Conservation (phyloP, 2,329 filamentous ascomycete species). For the Aspergillus uvarum region DNA sequence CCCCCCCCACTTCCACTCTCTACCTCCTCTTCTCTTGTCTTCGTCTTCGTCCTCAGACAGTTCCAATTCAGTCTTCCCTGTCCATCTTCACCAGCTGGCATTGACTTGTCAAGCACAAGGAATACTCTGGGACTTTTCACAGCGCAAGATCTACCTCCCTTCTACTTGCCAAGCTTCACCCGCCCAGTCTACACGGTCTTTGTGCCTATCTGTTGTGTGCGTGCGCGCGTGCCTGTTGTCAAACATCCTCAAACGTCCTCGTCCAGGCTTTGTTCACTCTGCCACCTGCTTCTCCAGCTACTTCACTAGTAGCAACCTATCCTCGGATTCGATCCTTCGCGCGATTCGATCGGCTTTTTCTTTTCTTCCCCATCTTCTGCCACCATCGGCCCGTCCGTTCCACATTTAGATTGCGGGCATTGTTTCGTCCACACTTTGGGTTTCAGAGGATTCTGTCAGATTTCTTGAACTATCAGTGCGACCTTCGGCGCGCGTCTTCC, state of each 20-base stretch:
- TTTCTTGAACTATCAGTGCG: slow-evolving; percentile 1
- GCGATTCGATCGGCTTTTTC: neutral
- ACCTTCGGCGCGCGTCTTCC: slow-evolving; percentile 4
- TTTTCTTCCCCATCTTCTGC: neutral
- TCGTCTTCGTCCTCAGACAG: slow-evolving; percentile 25
- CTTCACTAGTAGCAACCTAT: neutral
- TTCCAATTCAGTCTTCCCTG: slow-evolving; percentile 30
- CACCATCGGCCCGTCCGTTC: slow-evolving; percentile 1
- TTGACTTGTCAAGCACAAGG: slow-evolving; percentile 53
- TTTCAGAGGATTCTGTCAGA: slow-evolving; percentile 10
- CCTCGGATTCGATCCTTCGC: neutral
- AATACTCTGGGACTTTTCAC: slow-evolving; percentile 28
- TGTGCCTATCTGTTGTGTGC: slow-evolving; percentile 19
- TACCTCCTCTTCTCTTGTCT: slow-evolving; percentile 23
- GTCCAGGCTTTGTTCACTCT: neutral
- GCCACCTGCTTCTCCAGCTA: neutral
- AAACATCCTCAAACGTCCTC: neutral
- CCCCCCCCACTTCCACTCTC: slow-evolving; percentile 22
- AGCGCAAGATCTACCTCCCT: slow-evolving; percentile 2
- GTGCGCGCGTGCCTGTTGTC: neutral
- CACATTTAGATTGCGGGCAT: slow-evolving; percentile 8
- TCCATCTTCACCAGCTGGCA: slow-evolving; percentile 44
- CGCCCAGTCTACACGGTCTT: slow-evolving; percentile 20
- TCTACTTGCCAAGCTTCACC: slow-evolving; percentile 18
- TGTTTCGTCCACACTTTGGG: slow-evolving; percentile 6